Percentiles rank a stretch among this genome's conserved stretches.
phyloP scores from a whole-genome alignment of 352 stramenopile genomes.

The Phytophthora europaea region DNA sequence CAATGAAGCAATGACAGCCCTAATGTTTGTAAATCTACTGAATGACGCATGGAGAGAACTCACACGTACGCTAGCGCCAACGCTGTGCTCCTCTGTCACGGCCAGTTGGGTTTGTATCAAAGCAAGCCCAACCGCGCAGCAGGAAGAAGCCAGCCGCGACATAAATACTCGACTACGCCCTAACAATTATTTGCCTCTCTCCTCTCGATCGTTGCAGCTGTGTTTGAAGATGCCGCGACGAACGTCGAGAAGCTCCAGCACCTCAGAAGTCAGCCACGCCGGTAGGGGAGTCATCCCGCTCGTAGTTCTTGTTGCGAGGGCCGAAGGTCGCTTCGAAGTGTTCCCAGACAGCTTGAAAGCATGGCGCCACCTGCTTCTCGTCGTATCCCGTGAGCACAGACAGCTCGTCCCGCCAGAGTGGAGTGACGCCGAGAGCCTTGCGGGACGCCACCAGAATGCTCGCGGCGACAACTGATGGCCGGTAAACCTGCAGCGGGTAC shows the following conservation, averaged over 20 bases:
- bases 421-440: conserved; percentile 81
- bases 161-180: conserved; percentile 64
- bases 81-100: conserved; percentile 10
- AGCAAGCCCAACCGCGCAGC: conserved; percentile 28
- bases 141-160: conserved; percentile 31
- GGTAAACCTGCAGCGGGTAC: conserved; percentile 86
- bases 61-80: conserved; percentile 42
- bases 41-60: conserved; percentile 35
- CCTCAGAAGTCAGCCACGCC: conserved; percentile 67
- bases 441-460: conserved; percentile 80
- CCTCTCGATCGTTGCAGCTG: conserved; percentile 9
- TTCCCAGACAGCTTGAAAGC: conserved; percentile 85
- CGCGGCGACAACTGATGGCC: conserved; percentile 82
- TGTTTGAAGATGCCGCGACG: conserved; percentile 23
- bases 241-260: conserved; percentile 16
- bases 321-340: conserved; percentile 85
- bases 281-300: conserved; percentile 77
- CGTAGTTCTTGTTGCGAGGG: conserved; percentile 71
- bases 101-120: conserved; percentile 19
- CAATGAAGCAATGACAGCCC: conserved; percentile 21
- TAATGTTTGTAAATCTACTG: conserved; percentile 36
- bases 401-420: conserved; percentile 87
- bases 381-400: conserved; percentile 85
- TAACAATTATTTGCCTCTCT: conserved; percentile 47
- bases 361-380: conserved; percentile 81